Percentiles rank a stretch among this genome's conserved stretches.
These are phyloP conservation scores for Zelonia costaricensis DNA, from an alignment of 208 protist species.

Conservation along the genomic window DNA sequence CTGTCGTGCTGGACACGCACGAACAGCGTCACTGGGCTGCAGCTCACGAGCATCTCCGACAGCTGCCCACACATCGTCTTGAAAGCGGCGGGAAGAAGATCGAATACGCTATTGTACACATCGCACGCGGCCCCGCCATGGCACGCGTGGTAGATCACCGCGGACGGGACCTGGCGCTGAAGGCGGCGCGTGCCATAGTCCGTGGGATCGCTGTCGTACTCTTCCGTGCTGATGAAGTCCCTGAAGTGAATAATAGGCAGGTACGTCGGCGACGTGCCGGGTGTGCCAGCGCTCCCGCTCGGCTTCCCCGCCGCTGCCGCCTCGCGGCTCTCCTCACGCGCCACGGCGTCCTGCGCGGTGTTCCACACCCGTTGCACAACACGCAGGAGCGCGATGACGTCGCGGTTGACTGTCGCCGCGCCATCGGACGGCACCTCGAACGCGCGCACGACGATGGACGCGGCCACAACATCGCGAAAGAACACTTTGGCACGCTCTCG, in stretches of 20 bases:
- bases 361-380: conserved; percentile 39
- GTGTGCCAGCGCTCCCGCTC: too few species aligned
- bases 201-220: neutral
- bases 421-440: conserved; percentile 20
- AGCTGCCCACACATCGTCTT: conserved; percentile 42
- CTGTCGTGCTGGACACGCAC: conserved; percentile 25
- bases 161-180: conserved; percentile 30
- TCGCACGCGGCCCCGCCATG: conserved; percentile 39
- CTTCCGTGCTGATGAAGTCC: neutral
- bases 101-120: conserved; percentile 41
- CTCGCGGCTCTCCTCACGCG: neutral
- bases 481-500: too few species aligned
- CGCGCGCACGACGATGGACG: conserved; percentile 32
- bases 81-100: conserved; percentile 60
- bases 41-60: conserved; percentile 51
- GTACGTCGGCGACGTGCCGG: neutral
- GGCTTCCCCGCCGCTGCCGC: neutral
- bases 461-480: too few species aligned
- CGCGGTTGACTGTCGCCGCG: conserved; percentile 3
- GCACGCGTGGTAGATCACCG: conserved; percentile 45
- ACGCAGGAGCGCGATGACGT: conserved; percentile 22
- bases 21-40: conserved; percentile 66
- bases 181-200: conserved; percentile 12
- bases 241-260: conserved; percentile 4
- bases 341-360: conserved; percentile 13